Conservation (phyloP, 208 protist species). For the Trypanosoma lewisi region DNA sequence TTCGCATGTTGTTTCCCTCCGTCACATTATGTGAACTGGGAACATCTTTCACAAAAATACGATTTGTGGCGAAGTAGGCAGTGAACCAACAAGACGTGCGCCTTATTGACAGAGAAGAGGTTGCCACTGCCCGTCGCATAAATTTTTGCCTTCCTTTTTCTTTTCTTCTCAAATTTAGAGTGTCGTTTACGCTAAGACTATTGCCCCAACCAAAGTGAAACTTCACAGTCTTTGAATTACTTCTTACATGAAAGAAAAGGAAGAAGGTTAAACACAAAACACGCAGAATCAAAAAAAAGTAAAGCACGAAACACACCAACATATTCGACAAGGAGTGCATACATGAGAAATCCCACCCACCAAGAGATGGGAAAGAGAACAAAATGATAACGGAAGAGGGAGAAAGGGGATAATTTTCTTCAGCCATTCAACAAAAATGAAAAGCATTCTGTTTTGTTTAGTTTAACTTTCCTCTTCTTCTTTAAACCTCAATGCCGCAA, state of each 20-base stretch:
- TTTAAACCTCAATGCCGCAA: constrained; percentile 25
- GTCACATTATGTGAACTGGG: neutral
- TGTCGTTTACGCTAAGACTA: no score
- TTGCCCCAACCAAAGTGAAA: neutral
- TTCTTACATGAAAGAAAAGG: no score
- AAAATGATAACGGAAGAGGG: no score
- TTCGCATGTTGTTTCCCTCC: neutral
- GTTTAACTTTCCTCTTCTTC: neutral
- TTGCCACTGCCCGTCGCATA: constrained; percentile 4
- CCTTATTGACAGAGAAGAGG: neutral
- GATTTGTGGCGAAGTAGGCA: neutral
- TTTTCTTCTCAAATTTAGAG: no score
- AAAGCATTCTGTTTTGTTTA: neutral
- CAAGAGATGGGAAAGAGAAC: constrained; percentile 6
- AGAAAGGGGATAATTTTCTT: no score
- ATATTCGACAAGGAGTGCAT: no score
- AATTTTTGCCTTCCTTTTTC: no score
- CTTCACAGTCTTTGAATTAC: no score
- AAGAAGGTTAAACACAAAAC: no score
- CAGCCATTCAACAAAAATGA: constrained; percentile 9
- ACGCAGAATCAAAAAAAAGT: no score
- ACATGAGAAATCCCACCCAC: neutral
- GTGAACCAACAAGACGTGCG: neutral
- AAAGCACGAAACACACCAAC: no score
- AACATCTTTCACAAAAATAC: neutral